Base-by-base conservation (phyloP, 1,139 yeast genomes). In the Nakaseomyces delphensis region DNA sequence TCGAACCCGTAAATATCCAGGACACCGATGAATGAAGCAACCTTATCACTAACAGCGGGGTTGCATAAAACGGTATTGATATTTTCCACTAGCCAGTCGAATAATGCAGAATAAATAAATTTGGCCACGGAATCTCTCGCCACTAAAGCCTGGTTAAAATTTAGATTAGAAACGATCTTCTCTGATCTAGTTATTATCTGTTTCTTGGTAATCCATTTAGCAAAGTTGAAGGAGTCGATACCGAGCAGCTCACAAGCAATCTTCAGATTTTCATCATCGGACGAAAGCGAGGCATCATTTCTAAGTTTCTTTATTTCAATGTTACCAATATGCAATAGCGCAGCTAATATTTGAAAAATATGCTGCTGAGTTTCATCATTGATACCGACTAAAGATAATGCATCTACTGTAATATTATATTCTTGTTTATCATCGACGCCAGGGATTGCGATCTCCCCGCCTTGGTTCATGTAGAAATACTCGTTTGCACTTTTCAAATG, bases 1-100 rank as follows among this genome's bases (percentile, higher is more conserved):
- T 91, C 98, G 62, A 91, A 91, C 33, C 98, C 98, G 62, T 89
- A 89, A 55, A 91, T 91, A 78, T 91, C 99, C 59, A 91, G 73
- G 24, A 91, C 98, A 63, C 99, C 99, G 59, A 91, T 91, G 55
- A 91, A 91, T 1, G 87, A 76, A 45, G 74, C 68, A 43, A 82
- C 74, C 10, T 70, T 69, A 39, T 72, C 71, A 31, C 66, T 66
- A 39, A 83, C 77, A 37, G 77, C 80, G 6, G 83, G 76, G 4
- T 86, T 82, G 61, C 93, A 82, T 56, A 91, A 74, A 57, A 86
- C 94, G 29, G 72, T 61, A 62, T 91, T 91, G 53, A 89, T 85
- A 50, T 79, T 79, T 41, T 73, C 79, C 25, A 91, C 97, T 49
- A 91, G 74, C 98, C 98, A 91, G 61, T 91, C 97, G 59, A 91